Base-by-base conservation (phyloP, 441 rosid species). In the Pelargonium myrrhifolium region DNA sequence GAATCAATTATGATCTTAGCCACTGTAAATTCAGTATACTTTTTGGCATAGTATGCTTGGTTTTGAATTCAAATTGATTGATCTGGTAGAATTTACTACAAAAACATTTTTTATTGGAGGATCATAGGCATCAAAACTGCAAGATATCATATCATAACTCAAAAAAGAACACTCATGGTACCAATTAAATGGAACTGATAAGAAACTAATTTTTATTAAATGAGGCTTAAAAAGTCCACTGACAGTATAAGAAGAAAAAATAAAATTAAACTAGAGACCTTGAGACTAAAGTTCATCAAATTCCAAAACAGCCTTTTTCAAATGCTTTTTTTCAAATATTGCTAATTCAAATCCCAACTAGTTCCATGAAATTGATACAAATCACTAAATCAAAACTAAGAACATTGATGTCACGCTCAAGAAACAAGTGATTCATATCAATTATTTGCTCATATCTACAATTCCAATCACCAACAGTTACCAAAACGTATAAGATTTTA, bases 381-480 rank as follows among this genome's bases (percentile, higher is more conserved):
- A 31, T 31, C 4, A 5, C 35, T 26, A 56, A 20, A 56, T 3
- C 21, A 56, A 28, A 20, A 56, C 20, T 8, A 3, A 20, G 26
- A 6, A 7, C 61, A 7, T 56, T 56, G 61, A 56, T 20, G 24
- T 56, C 61, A 8, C 20, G 12, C 28, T 56, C 61, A 56, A 2
- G 28, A 56, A 56, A 45, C 51, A 10, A 45, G 26, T 24, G 61
- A 20, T 56, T 56, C 20, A 21, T 56, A 56, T 21, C 35, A 56
- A 20, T 8, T 56, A 9, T 56, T 20, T 20, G 14, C 61, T 56
- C 61, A 56, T 8, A 56, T 12, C 12, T 20, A 9, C 61, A 12
- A 56, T 56, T 56, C 61, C 61, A 56, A 56, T 56, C 61, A 56
- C 61, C 61, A 56, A 9, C 9, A 56, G 21, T 6, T 10, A 42